phyloP scores from a whole-genome alignment of 2,329 filamentous ascomycete genomes.

The Dactylonectria estremocensis region DNA sequence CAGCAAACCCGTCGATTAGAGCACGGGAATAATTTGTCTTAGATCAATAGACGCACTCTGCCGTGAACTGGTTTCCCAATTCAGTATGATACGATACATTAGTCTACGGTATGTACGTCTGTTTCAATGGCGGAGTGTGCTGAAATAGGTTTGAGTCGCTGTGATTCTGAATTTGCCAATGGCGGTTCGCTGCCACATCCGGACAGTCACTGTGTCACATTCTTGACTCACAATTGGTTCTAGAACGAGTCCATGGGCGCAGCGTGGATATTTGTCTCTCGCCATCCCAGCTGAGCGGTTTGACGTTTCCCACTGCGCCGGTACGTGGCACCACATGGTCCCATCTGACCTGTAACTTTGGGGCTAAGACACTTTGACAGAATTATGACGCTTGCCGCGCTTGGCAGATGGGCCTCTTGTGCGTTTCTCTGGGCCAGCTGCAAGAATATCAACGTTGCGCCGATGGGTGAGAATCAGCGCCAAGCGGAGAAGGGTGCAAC shows the following conservation, averaged over 20 bases:
- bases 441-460: background rate
- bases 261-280: background rate
- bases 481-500: background rate
- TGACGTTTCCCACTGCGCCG: background rate
- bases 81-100: background rate
- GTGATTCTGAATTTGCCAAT: background rate
- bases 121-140: background rate
- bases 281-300: constrained; percentile 2
- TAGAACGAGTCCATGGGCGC: background rate
- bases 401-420: background rate
- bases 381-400: background rate
- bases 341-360: constrained; percentile 6
- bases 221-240: background rate
- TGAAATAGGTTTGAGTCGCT: background rate
- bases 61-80: background rate
- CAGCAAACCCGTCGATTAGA: background rate
- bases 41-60: no score
- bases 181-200: constrained; percentile 4
- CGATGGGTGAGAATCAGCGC: background rate
- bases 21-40: background rate
- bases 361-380: background rate
- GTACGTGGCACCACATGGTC: background rate
- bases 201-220: constrained; percentile 10
- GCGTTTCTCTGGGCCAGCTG: no score
- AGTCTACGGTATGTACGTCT: background rate